Base-by-base conservation (phyloP, 1,139 yeast species). In the Zygotorulaspora mrakii region DNA sequence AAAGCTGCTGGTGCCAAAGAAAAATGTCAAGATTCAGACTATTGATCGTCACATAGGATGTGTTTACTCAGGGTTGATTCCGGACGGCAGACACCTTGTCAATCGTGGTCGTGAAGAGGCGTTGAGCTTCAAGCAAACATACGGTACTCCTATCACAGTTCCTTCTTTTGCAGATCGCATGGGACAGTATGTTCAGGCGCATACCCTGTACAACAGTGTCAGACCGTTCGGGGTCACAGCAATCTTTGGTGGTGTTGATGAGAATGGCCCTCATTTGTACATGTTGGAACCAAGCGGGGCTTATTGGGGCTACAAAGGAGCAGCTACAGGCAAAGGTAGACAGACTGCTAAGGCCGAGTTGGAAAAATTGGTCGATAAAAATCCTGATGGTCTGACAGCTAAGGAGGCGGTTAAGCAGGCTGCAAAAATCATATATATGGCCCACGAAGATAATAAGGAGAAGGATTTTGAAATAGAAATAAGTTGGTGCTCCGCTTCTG, bases 261-360 rank as follows among this genome's bases (percentile, higher is more conserved):
- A 77, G 31, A 77, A 82, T 47, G 95, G 95, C 7, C 80, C 95
- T 26, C 96, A 89, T 62, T 74, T 94, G 59, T 89, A 84, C 68
- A 89, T 91, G 96, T 75, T 94, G 48, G 99, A 94, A 64, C 98
- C 99, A 50, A 85, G 95, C 64, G 98, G 99, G 46, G 73, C 88
- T 1, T 85, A 81, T 59, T 91, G 98, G 97, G 99, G 99, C 33
- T 94, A 91, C 66, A 75, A 77, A 40, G 98, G 96, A 42, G 95
- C 96, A 35, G 98, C 98, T 24, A 79, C 96, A 4, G 99, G 99
- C 47, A 94, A 91, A 65, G 98, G 98, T 33, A 80, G 97, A 64
- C 98, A 91, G 66, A 77, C 87, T 17, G 98, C 98, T 43, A 89
- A 88, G 66, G 84, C 91, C 14, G 98, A 94, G 66, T 74, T 94